Evolutionary conservation across 176 grass and related monocot genomes (phyloP), one percentile per base, ranked within the genome.

Genomic region (Bromus sterilis): DNA sequence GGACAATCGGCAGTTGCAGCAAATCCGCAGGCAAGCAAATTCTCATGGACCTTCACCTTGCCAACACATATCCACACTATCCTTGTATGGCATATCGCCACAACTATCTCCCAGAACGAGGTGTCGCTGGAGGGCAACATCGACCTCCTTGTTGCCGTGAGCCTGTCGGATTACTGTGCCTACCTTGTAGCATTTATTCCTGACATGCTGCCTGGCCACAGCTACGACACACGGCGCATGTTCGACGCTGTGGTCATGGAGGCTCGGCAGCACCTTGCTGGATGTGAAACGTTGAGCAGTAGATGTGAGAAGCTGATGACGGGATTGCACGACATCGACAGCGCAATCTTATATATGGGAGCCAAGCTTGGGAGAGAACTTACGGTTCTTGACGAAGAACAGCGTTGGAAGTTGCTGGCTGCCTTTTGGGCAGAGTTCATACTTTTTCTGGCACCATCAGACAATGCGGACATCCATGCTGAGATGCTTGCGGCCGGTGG

Each of bases 151-250:
- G 9, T 86, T 20, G 31, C 67, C 31, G 16, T 31, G 40, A 64
- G 66, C 41, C 11, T 79, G 56, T 86, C 40, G 16, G 11, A 11
- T 4, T 79, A 85, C 32, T 79, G 65, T 32, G 83, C 83, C 23
- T 79, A 79, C 55, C 23, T 85, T 37, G 64, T 71, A 56, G 75
- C 31, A 43, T 85, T 85, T 76, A 40, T 78, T 8, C 83, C 53
- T 7, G 65, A 78, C 55, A 79, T 62, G 83, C 75, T 72, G 30
- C 66, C 66, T 30, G 30, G 66, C 4, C 37, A 79, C 67, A 23
- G 31, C 65, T 78, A 78, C 11, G 75, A 85, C 39, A 69, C 83
- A 11, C 55, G 0, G 21, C 21, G 65, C 10, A 49, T 72, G 30
- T 78, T 85, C 11, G 67, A 78, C 7, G 53, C 53, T 1, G 75